Conservation (phyloP, 768 basidiomycete species). For the Pisolithus microcarpus region DNA sequence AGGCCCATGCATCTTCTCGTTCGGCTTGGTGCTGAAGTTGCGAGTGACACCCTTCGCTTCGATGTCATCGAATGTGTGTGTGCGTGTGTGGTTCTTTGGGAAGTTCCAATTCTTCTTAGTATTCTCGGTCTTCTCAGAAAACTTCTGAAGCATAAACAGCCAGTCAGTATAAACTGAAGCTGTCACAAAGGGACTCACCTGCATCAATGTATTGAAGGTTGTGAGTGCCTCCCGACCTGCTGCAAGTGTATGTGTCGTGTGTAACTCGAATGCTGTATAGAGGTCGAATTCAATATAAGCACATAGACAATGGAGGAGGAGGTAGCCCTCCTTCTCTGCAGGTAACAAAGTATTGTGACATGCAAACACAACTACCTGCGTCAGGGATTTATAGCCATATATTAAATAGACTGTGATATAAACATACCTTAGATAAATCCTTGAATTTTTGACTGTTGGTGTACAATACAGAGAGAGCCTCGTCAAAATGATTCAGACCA, state of each 20-base stretch:
- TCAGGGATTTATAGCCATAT: neutral
- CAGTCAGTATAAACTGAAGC: neutral
- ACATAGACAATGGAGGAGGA: conserved; percentile 22
- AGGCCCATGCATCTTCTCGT: neutral
- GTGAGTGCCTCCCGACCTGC: conserved; percentile 13
- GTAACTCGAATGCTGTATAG: conserved; percentile 1
- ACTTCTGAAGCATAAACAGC: neutral
- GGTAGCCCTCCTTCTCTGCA: conserved; percentile 11
- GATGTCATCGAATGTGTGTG: too few species aligned
- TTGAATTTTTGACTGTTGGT: conserved; percentile 31
- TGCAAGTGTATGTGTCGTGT: conserved; percentile 1
- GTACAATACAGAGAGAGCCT: conserved; percentile 21
- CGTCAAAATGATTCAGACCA: conserved; percentile 3
- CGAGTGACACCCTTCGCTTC: conserved; percentile 2
- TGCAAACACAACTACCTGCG: neutral
- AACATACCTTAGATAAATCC: conserved; percentile 17
- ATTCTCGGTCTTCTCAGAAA: neutral
- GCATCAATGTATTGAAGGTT: conserved; percentile 19
- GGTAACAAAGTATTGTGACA: conserved; percentile 13
- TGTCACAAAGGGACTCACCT: conserved; percentile 6
- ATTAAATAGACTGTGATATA: neutral
- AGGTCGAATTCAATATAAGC: conserved; percentile 27
- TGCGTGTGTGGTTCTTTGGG: neutral
- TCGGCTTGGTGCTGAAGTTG: neutral
- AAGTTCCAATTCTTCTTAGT: neutral